phyloP scores from a whole-genome alignment of 2,329 filamentous ascomycete species.

The Pestalotiopsis sp. region DNA sequence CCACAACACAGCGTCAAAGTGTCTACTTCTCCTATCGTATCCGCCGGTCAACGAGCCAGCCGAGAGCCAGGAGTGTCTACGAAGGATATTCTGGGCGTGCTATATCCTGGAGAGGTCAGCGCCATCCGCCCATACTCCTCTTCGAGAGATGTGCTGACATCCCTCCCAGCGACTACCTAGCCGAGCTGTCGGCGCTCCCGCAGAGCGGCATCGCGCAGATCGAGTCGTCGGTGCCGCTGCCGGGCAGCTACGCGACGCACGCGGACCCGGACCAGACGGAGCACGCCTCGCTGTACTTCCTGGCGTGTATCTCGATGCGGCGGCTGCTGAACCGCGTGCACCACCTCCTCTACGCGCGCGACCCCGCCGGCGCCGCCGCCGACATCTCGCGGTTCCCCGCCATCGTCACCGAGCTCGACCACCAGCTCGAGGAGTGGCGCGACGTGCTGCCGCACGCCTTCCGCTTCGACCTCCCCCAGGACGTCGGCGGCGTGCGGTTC shows the following conservation, averaged over 20 bases:
- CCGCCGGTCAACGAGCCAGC: conserved; percentile 30
- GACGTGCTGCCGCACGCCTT: conserved; percentile 44
- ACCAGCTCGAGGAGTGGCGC: conserved; percentile 50
- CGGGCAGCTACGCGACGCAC: conserved; percentile 48
- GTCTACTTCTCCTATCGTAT: conserved; percentile 48
- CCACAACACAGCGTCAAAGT: conserved; percentile 48
- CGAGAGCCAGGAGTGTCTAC: conserved; percentile 47
- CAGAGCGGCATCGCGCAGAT: conserved; percentile 51
- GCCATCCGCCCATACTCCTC: neutral
- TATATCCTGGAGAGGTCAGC: conserved; percentile 51
- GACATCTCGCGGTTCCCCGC: conserved; percentile 45
- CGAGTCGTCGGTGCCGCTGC: conserved; percentile 49
- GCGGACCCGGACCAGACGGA: conserved; percentile 37
- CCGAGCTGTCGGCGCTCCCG: conserved; percentile 50
- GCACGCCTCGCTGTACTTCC: conserved; percentile 51
- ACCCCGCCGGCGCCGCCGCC: conserved; percentile 40
- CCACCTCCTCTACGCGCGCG: conserved; percentile 47
- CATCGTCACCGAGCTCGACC: conserved; percentile 47
- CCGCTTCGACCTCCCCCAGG: conserved; percentile 32
- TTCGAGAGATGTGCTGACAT: neutral
- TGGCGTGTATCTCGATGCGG: conserved; percentile 53
- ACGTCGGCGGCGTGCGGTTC: conserved; percentile 10
- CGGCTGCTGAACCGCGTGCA: conserved; percentile 48
- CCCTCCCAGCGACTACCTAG: conserved; percentile 46
- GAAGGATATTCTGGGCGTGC: conserved; percentile 55